These are phyloP conservation scores for Thermochaetoides thermophila DNA, from an alignment of 495 filamentous ascomycete genomes.

Conservation along the genomic window DNA sequence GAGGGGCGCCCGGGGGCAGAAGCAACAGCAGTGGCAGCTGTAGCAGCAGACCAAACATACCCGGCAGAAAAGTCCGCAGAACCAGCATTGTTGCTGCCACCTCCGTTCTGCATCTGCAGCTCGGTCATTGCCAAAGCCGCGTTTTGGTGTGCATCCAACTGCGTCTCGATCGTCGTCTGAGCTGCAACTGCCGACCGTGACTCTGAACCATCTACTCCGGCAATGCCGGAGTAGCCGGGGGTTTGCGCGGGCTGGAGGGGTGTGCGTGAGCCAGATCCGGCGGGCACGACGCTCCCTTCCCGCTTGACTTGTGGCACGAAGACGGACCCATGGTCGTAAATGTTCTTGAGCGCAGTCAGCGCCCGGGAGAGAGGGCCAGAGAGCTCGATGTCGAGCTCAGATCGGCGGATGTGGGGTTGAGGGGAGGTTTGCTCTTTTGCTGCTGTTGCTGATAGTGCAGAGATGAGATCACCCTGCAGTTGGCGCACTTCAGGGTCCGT, in stretches of 20 bases:
- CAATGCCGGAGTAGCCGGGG: neutral
- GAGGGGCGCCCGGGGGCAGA: too few species aligned
- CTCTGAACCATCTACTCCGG: constrained; percentile 2
- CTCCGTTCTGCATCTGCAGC: constrained; percentile 35
- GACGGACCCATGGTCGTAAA: constrained; percentile 41
- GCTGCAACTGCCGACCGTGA: constrained; percentile 2
- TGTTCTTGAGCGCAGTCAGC: constrained; percentile 38
- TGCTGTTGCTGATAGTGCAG: constrained; percentile 39
- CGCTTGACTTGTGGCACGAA: constrained; percentile 24
- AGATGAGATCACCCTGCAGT: constrained; percentile 39
- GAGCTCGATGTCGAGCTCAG: constrained; percentile 39
- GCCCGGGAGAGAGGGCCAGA: constrained; percentile 39
- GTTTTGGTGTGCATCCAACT: constrained; percentile 34
- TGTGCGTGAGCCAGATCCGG: constrained; percentile 26
- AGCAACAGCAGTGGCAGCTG: too few species aligned
- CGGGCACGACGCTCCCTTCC: constrained; percentile 20
- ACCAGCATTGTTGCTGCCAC: constrained; percentile 12
- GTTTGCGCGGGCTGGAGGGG: constrained; percentile 17
- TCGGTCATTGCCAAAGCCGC: constrained; percentile 42
- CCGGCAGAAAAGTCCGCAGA: constrained; percentile 22
- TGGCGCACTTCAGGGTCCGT: constrained; percentile 39
- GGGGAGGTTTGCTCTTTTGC: constrained; percentile 36
- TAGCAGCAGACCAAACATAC: too few species aligned
- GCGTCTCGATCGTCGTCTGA: too few species aligned
- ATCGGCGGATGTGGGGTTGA: constrained; percentile 28